A percentile compares a stretch with the other conserved stretches of the same genome.
Evolutionary conservation across 208 protist species (phyloP).

Genomic region (Leishmania gerbilli): DNA sequence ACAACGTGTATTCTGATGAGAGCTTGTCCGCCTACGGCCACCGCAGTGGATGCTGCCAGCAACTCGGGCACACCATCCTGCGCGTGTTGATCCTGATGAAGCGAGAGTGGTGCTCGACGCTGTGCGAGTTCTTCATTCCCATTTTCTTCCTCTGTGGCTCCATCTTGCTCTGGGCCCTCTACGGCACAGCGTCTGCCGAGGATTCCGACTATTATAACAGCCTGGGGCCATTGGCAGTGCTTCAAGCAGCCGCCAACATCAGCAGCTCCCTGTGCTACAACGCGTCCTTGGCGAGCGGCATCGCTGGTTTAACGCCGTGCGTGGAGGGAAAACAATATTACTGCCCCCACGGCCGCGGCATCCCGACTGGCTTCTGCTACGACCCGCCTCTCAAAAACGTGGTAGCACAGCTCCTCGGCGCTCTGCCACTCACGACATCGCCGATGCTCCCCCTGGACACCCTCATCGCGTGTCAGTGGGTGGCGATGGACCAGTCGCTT

Average conservation of each 20-base stretch:
- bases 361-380: conserved; percentile 34
- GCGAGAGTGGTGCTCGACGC: conserved; percentile 40
- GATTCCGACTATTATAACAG: too few species aligned
- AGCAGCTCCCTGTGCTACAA: conserved; percentile 10
- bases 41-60: conserved; percentile 27
- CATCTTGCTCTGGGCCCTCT: too few species aligned
- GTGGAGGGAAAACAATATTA: neutral
- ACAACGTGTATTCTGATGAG: too few species aligned
- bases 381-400: neutral
- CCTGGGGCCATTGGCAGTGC: too few species aligned
- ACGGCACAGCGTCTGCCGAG: too few species aligned
- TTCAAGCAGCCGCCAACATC: neutral
- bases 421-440: conserved; percentile 2
- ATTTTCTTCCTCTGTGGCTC: too few species aligned
- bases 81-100: conserved; percentile 47
- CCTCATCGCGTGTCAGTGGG: conserved; percentile 58
- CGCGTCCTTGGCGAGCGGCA: conserved; percentile 2
- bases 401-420: neutral
- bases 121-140: too few species aligned
- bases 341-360: conserved; percentile 34
- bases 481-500: conserved; percentile 20
- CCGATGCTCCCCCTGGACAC: conserved; percentile 45
- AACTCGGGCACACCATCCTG: conserved; percentile 58
- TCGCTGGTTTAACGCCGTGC: conserved; percentile 21
- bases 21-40: too few species aligned